Conservation (phyloP, 176 grass and related monocot species). For the Musa beccarii region DNA sequence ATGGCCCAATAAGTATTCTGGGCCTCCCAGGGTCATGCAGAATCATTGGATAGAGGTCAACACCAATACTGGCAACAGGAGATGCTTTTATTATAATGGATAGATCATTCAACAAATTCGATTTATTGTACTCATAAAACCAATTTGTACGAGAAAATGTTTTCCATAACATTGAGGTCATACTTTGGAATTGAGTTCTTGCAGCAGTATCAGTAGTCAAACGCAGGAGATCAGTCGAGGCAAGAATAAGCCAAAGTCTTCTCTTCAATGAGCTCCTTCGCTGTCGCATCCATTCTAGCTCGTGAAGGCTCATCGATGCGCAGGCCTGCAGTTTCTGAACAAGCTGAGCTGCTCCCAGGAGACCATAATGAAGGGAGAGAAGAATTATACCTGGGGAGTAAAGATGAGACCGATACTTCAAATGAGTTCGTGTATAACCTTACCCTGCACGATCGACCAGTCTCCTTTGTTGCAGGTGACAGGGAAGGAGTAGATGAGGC, state of each 20-base stretch:
- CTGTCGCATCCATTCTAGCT: constrained; percentile 43
- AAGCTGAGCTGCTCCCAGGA: too few species aligned
- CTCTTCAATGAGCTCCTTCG: constrained; percentile 48
- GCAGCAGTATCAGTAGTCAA: too few species aligned
- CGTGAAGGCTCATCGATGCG: constrained; percentile 43
- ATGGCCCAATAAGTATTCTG: too few species aligned
- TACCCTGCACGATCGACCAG: constrained; percentile 66
- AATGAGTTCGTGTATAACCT: background rate
- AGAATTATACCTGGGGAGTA: background rate
- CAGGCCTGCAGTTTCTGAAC: constrained; percentile 27
- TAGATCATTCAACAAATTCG: too few species aligned
- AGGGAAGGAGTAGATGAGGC: constrained; percentile 56
- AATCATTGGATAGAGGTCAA: too few species aligned
- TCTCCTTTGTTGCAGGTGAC: constrained; percentile 59
- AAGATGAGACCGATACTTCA: background rate
- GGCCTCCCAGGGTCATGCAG: too few species aligned
- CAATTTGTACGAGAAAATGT: too few species aligned
- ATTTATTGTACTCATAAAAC: too few species aligned
- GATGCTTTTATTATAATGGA: too few species aligned
- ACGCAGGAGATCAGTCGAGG: constrained; percentile 6
- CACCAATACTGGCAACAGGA: too few species aligned
- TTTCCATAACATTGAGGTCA: too few species aligned
- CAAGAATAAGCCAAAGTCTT: constrained; percentile 34
- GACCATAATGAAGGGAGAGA: background rate
- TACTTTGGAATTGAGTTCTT: too few species aligned